These are phyloP conservation scores for Obelidium mucronatum DNA, from an alignment of 192 early-diverging fungal genomes.

Conservation along the genomic window DNA sequence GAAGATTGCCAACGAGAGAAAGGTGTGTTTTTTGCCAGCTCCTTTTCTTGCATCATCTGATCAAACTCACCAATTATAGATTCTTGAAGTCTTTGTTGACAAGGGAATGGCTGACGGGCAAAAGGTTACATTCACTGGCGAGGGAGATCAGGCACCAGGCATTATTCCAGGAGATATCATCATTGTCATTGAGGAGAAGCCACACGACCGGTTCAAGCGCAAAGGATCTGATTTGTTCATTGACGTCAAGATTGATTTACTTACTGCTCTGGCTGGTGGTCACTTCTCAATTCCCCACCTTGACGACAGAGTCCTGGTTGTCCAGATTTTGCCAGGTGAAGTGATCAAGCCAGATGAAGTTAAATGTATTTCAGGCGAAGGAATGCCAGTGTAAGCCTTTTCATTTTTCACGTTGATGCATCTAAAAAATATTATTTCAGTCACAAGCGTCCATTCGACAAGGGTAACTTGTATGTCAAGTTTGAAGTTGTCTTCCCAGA, in stretches of 20 bases:
- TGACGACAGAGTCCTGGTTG: constrained; percentile 88
- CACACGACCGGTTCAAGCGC: constrained; percentile 92
- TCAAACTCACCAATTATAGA: constrained; percentile 38
- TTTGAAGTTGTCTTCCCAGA: constrained; percentile 95
- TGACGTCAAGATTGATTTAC: constrained; percentile 92
- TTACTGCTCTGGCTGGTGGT: constrained; percentile 96
- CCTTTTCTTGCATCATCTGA: not conserved
- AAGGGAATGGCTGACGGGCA: constrained; percentile 98
- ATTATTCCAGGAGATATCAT: constrained; percentile 97
- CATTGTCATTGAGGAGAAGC: constrained; percentile 95
- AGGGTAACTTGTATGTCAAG: constrained; percentile 91
- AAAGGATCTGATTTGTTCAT: constrained; percentile 91
- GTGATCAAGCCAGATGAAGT: constrained; percentile 90
- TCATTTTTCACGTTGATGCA: constrained; percentile 39
- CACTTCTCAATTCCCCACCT: constrained; percentile 91
- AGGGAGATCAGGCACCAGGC: constrained; percentile 95
- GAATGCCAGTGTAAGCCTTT: constrained; percentile 94
- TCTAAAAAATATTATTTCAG: not conserved
- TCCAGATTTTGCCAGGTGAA: constrained; percentile 93
- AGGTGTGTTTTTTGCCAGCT: constrained; percentile 62
- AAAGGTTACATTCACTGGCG: constrained; percentile 93
- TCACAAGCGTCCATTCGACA: constrained; percentile 71
- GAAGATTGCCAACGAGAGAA: constrained; percentile 87
- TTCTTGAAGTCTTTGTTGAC: constrained; percentile 96
- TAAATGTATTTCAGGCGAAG: constrained; percentile 89